Base-by-base conservation (phyloP, 1,284 basidiomycete species). In the Sanguinoderma infundibulare region DNA sequence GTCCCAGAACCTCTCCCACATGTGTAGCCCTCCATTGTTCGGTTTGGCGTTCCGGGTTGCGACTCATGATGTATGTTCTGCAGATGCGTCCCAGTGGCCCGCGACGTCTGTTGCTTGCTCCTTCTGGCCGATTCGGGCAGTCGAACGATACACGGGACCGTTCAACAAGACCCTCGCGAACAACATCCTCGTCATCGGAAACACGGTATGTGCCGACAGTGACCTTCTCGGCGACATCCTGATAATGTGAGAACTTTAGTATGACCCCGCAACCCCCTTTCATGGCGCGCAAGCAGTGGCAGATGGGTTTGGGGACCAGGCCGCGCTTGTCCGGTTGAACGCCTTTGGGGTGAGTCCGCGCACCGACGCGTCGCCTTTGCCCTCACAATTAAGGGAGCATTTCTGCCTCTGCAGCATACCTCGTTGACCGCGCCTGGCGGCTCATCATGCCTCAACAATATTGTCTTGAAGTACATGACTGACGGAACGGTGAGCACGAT, bases 131-230 rank as follows among this genome's bases (percentile, higher is more conserved):
- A 59, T 56, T 1, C 68, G 68, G n/a, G 65, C 69, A 0, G 65
- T 68, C 1, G 70, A 72, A 57, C 39, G 69, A 38, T 72, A 67
- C 55, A 58, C 46, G 7, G 69, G 70, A 1, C 66, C 69, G n/a
- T 71, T 68, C 53, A 67, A 71, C 53, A 64, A 61, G 34, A 67
- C 57, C 9, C 67, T 69, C 15, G 58, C 64, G 4, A 68, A 70
- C 53, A 50, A 47, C 5, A 62, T 72, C 24, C 49, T 72, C 5
- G 55, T 71, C 15, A 63, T 69, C 15, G 66, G 65, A n/a, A 68
- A 65, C 34, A 63, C 58, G n/a, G 66, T 65, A n/a, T 17, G 61
- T 42, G 14, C 24, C 12, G 6, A 0, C 36, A 38, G 15, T n/a
- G n/a, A n/a, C n/a, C 12, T 26, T 26, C 14, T 14, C 15, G 4